phyloP scores from a whole-genome alignment of 306 rosid species.

The Canavalia ensiformis region DNA sequence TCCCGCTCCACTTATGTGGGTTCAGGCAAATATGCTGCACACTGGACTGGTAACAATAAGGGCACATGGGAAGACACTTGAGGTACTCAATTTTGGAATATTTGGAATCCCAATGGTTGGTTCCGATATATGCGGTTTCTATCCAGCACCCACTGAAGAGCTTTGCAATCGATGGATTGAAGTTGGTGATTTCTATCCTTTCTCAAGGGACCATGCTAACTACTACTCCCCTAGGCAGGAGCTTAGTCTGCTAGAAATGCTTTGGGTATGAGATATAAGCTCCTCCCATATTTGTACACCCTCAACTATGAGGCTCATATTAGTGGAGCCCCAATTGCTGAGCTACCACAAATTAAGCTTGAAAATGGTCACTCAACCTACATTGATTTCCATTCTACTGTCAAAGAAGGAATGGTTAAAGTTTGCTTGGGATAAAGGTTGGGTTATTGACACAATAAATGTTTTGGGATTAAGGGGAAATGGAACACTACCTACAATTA shows the following conservation, averaged over 20 bases:
- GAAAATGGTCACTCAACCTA: constrained; percentile 79
- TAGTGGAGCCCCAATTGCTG: constrained; percentile 90
- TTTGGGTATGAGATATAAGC: constrained; percentile 87
- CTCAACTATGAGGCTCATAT: constrained; percentile 81
- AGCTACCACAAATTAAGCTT: constrained; percentile 75
- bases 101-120: constrained; percentile 99
- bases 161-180: constrained; percentile 98
- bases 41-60: constrained; percentile 94
- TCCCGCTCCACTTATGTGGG: constrained; percentile 91
- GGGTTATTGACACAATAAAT: constrained; percentile 69
- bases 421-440: constrained; percentile 80
- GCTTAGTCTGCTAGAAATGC: constrained; percentile 91
- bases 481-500: constrained; percentile 55
- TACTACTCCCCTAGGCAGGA: constrained; percentile 91
- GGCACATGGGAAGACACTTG: constrained; percentile 89
- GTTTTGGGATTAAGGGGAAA: constrained; percentile 78
- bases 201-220: constrained; percentile 95
- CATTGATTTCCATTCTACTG: constrained; percentile 68
- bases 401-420: constrained; percentile 66
- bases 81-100: constrained; percentile 87
- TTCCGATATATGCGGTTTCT: constrained; percentile 90
- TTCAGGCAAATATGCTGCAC: constrained; percentile 90
- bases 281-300: constrained; percentile 84
- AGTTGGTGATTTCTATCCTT: constrained; percentile 94
- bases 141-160: constrained; percentile 89